Conservation (phyloP, 306 rosid genomes). For the Astragalus membranaceus region DNA sequence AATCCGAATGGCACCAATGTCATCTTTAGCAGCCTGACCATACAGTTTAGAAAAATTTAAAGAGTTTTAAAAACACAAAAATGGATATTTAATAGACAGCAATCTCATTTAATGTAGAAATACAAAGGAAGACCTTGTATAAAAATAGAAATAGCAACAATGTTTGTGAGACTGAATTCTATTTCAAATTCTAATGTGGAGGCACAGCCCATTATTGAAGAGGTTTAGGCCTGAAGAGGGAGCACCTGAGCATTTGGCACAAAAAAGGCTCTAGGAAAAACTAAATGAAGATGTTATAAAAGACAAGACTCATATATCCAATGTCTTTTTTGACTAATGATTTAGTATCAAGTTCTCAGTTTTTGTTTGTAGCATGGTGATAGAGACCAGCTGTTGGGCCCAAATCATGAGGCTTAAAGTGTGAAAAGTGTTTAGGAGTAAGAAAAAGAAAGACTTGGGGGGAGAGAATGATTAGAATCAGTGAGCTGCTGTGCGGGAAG, state of each 20-base stretch:
- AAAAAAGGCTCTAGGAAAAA: background rate
- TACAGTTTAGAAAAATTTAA: constrained; percentile 7
- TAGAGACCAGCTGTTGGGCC: too few species aligned
- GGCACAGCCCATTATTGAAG: too few species aligned
- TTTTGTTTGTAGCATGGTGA: background rate
- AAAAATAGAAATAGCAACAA: background rate
- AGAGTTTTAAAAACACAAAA: background rate
- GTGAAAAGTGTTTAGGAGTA: too few species aligned
- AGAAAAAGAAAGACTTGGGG: too few species aligned
- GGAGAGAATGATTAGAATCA: too few species aligned
- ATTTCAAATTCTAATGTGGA: too few species aligned
- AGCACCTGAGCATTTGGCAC: too few species aligned
- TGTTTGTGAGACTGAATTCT: too few species aligned
- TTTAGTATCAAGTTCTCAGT: background rate
- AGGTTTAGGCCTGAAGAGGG: too few species aligned
- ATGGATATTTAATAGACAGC: background rate
- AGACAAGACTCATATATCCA: background rate
- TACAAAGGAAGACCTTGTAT: background rate
- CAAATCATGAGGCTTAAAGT: too few species aligned
- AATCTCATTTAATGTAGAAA: background rate
- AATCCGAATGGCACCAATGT: constrained; percentile 64
- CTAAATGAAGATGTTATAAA: background rate
- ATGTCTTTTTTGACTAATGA: background rate
- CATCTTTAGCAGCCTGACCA: constrained; percentile 85
- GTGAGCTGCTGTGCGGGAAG: too few species aligned